Evolutionary conservation across 1,284 basidiomycete species (phyloP), one percentile per base, ranked within the genome.

Genomic region (Rhodotorula sp.): DNA sequence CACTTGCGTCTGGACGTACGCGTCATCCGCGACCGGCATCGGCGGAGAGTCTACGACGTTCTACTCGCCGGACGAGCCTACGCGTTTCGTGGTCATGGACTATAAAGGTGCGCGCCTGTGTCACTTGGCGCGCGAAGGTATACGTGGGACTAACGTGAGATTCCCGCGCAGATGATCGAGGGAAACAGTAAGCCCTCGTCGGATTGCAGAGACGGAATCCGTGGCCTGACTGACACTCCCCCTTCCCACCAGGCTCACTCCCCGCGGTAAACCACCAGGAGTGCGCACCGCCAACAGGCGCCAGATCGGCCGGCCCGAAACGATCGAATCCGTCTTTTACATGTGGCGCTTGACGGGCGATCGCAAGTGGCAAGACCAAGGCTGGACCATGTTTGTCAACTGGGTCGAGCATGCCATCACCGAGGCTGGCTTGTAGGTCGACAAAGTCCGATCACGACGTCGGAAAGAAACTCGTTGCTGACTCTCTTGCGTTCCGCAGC

Each of bases 371-470:
- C 84, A 85, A 70, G 85, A 86, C 67, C 80, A 83, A 54, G 86
- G 85, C 5, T 87, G 86, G 86, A 81, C 83, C 72, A 86, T 86
- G 85, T 87, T 86, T 68, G 81, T 81, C 8, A 81, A 81, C 15
- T 86, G 85, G 85, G 82, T 85, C 66, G 80, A 81, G 67, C 79
- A 81, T 63, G 74, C 78, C 48, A 78, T 83, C 38, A 77, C 77
- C 5, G 62, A 71, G 38, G 66, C 60, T 31, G 76, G 75, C 50
- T 68, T 55, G 63, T 62, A 34, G 23, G 26, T 18, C 5, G 4
- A 7, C 31, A 16, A 49, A 2, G 23, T 56, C 21, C 38, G 10
- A 43, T 14, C 10, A 12, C 28, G 6, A 26, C 49, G 16, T 16
- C 54, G n/a, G 60, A 54, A 52, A 58, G 28, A 6, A 45, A 3